A percentile compares a stretch with the other conserved stretches of the same genome.
Conservation (phyloP, 805 yeast species). For the Monosporozyma servazzii region DNA sequence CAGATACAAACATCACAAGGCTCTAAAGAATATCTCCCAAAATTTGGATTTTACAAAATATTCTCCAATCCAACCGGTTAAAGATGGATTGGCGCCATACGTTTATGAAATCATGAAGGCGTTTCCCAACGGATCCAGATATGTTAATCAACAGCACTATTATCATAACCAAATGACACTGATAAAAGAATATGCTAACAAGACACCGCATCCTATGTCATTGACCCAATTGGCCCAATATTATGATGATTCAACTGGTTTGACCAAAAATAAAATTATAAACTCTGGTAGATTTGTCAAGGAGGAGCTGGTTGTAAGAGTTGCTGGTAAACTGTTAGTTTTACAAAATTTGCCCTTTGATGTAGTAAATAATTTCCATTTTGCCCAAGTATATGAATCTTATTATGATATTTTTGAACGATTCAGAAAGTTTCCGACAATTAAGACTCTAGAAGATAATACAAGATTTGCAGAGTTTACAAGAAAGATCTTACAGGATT, state of each 20-base stretch:
- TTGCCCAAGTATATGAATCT: slow-evolving; percentile 80
- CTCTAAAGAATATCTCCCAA: slow-evolving; percentile 19
- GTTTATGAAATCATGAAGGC: slow-evolving; percentile 30
- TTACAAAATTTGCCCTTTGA: slow-evolving; percentile 77
- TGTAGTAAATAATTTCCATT: slow-evolving; percentile 75
- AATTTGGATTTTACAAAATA: slow-evolving; percentile 31
- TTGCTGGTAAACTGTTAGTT: slow-evolving; percentile 71
- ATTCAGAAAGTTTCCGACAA: slow-evolving; percentile 62
- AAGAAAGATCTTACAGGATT: slow-evolving; percentile 54
- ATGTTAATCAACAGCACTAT: slow-evolving; percentile 64
- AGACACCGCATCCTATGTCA: slow-evolving; percentile 81
- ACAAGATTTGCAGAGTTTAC: slow-evolving; percentile 59
- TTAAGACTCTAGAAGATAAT: slow-evolving; percentile 66
- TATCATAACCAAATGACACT: slow-evolving; percentile 45
- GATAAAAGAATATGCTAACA: slow-evolving; percentile 29
- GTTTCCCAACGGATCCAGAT: slow-evolving; percentile 35
- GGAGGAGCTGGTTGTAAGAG: slow-evolving; percentile 72
- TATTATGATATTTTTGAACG: slow-evolving; percentile 83
- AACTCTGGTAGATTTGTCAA: slow-evolving; percentile 84
- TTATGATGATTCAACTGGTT: slow-evolving; percentile 49
- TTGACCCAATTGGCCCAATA: slow-evolving; percentile 84
- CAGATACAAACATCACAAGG: slow-evolving; percentile 14
- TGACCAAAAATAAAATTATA: slow-evolving; percentile 69
- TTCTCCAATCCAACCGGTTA: slow-evolving; percentile 28
- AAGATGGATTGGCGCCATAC: slow-evolving; percentile 29